A percentile compares a stretch with the other conserved stretches of the same genome.
phyloP scores from a whole-genome alignment of 345 rosid species.

The Gossypium turneri region DNA sequence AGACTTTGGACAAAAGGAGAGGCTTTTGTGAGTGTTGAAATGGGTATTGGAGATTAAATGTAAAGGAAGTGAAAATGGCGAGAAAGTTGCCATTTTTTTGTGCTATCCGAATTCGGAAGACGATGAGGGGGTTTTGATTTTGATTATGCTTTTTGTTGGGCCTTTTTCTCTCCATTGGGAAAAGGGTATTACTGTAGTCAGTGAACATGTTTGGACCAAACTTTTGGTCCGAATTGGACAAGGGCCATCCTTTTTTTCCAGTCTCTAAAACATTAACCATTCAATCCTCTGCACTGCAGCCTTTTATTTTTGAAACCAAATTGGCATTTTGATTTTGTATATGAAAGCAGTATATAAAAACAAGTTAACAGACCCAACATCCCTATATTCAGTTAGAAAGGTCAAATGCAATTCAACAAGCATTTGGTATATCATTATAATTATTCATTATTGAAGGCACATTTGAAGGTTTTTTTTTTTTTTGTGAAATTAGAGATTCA shows the following conservation, averaged over 20 bases:
- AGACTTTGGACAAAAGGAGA: conserved; percentile 16
- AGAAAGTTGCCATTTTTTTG: conserved; percentile 40
- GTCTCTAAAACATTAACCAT: too few species aligned
- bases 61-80: conserved; percentile 36
- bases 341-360: too few species aligned
- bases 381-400: too few species aligned
- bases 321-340: too few species aligned
- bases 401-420: too few species aligned
- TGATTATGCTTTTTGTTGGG: not conserved
- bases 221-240: not conserved
- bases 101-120: not conserved
- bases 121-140: not conserved
- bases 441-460: too few species aligned
- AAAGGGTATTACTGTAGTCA: not conserved
- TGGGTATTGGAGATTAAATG: conserved; percentile 15
- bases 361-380: too few species aligned
- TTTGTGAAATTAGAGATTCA: too few species aligned
- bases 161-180: not conserved
- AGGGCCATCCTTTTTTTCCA: not conserved
- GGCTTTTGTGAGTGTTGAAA: conserved; percentile 16
- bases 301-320: too few species aligned
- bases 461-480: too few species aligned
- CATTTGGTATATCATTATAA: too few species aligned
- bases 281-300: too few species aligned
- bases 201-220: not conserved